phyloP scores from a whole-genome alignment of 2,329 filamentous ascomycete genomes.

The Colletotrichum musae region DNA sequence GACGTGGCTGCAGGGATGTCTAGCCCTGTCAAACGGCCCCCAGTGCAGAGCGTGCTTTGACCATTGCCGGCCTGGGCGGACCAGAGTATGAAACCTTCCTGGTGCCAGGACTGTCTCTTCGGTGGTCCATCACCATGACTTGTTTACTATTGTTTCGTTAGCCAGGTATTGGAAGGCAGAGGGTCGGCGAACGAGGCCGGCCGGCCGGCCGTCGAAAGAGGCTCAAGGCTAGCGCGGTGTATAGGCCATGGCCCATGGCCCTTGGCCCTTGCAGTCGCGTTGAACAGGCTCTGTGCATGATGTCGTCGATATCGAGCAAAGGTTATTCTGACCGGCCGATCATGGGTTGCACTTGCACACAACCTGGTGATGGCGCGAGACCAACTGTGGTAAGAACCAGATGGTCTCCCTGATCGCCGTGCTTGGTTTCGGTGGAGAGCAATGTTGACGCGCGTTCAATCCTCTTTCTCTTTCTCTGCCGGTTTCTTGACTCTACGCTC shows the following conservation, averaged over 20 bases:
- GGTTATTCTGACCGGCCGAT: constrained; percentile 9
- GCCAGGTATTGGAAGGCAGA: background rate
- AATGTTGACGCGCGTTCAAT: constrained; percentile 10
- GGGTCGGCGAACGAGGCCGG: background rate
- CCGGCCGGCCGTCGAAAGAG: constrained; percentile 3
- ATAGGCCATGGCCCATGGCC: background rate
- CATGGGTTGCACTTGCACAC: background rate
- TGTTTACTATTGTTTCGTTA: constrained; percentile 4
- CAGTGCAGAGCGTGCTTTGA: constrained; percentile 31
- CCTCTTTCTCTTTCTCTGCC: background rate
- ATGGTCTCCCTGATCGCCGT: background rate
- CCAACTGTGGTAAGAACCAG: background rate
- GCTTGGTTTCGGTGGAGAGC: background rate
- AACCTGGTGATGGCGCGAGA: background rate
- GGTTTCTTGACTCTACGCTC: background rate
- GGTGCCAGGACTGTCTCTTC: constrained; percentile 35
- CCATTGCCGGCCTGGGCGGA: constrained; percentile 27
- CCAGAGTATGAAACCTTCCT: constrained; percentile 35
- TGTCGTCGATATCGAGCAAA: constrained; percentile 1
- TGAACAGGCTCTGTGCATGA: constrained; percentile 2
- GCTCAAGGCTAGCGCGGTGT: constrained; percentile 1
- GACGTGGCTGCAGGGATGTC: constrained; percentile 22
- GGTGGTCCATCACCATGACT: background rate
- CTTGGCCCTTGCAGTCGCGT: background rate
- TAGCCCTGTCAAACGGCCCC: constrained; percentile 27